Evolutionary conservation across 2,329 filamentous ascomycete species (phyloP), one percentile per base, ranked within the genome.

Genomic region (Neofusicoccum parvum): DNA sequence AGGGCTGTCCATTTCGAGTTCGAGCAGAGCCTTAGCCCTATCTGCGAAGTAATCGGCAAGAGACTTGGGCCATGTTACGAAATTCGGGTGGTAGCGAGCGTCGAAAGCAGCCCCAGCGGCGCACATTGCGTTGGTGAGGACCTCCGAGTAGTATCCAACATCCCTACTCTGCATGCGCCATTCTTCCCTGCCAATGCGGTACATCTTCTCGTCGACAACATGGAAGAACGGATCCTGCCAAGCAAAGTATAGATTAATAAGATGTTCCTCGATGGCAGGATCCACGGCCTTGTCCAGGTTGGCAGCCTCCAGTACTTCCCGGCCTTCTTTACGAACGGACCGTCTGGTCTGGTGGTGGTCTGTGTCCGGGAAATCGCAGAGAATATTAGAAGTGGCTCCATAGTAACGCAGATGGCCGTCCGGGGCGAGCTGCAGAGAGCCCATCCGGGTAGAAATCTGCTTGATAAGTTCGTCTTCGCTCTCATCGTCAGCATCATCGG

Each of bases 141-240:
- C 69, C 39, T 70, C 68, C 1, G 70, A 71, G 15, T 71, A 72
- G 17, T 45, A 67, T 2, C 53, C 54, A 32, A 65, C 65, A 43
- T 65, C 54, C 41, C 49, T 48, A 20, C 68, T 39, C 63, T 67
- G 37, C 50, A 66, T 32, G 27, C 64, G 64, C 64, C 64, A 65
- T 54, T 62, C 66, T 64, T 45, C 37, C 43, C 60, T 70, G 65
- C 56, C 67, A 64, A 54, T 63, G 9, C 66, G 70, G 32, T 68
- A 75, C 67, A 74, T 70, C 5, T 78, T 75, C 49, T 78, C 77
- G 62, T 83, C 80, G 2, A 83, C 79, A 1, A 81, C 76, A 51
- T 81, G 79, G 51, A 80, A 79, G 48, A 78, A 78, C 5, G 80
- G 75, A 53, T 83, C 82, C 68, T 83, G 80, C 81, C 81, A 83